phyloP scores from a whole-genome alignment of 306 rosid genomes.

The Quillaja saponaria region DNA sequence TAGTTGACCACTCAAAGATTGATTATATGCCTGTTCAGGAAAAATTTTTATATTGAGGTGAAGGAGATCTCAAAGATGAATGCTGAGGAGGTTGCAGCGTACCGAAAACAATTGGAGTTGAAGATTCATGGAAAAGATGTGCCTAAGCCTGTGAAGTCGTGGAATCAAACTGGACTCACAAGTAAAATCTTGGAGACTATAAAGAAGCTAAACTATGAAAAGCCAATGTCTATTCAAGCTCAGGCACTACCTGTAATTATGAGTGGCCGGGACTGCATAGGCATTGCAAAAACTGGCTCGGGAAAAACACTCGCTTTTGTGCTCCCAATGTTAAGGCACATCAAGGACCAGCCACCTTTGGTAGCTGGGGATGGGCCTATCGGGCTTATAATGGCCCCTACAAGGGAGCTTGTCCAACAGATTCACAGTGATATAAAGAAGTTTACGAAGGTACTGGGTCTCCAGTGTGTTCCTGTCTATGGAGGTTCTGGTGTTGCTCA shows the following conservation, averaged over 20 bases:
- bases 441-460: slow-evolving; percentile 71
- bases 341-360: slow-evolving; percentile 93
- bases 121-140: slow-evolving; percentile 96
- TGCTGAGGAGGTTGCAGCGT: slow-evolving; percentile 62
- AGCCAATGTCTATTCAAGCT: slow-evolving; percentile 92
- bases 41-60: slow-evolving; percentile 73
- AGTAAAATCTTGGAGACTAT: slow-evolving; percentile 85
- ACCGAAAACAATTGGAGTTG: slow-evolving; percentile 79
- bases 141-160: slow-evolving; percentile 84
- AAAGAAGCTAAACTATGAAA: slow-evolving; percentile 73
- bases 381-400: slow-evolving; percentile 96
- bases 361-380: slow-evolving; percentile 95
- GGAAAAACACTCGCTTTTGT: slow-evolving; percentile 97
- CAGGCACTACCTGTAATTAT: slow-evolving; percentile 89
- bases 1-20: slow-evolving; percentile 94
- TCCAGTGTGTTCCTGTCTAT: slow-evolving; percentile 89
- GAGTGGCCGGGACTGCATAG: slow-evolving; percentile 97
- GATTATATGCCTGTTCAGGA: slow-evolving; percentile 73
- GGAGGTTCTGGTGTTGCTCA: slow-evolving; percentile 99
- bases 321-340: slow-evolving; percentile 95
- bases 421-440: slow-evolving; percentile 82
- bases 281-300: slow-evolving; percentile 94
- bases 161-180: slow-evolving; percentile 96
- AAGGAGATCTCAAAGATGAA: slow-evolving; percentile 73
- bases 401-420: slow-evolving; percentile 96